Base-by-base conservation (phyloP, 2,329 filamentous ascomycete species). In the Colletotrichum higginsianum region DNA sequence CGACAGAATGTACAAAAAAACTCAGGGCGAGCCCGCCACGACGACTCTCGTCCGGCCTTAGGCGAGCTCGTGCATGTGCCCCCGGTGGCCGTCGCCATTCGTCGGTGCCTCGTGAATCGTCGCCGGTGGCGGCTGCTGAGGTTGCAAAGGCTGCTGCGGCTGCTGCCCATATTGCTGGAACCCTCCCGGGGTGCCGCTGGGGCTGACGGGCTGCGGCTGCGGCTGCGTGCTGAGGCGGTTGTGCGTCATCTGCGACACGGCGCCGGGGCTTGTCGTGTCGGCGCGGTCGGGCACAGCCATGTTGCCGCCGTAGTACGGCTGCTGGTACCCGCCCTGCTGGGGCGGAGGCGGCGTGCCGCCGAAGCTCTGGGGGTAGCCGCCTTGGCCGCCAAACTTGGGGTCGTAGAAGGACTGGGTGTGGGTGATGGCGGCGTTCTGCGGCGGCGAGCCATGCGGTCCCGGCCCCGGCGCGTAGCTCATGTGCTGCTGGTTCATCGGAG, bases 1-100 rank as follows among this genome's bases (percentile, higher is more conserved):
- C n/a, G 21, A 63, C 2, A 50, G 15, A 18, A 66, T 58, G 21
- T 60, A 21, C 40, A 6, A 40, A 23, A 23, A 62, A 35, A 61
- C 7, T 18, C 1, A n/a, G 30, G 11, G 38, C 16, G 6, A 4
- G 18, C 57, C 21, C 21, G 16, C 23, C 12, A 16, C 16, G 16
- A 30, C 12, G 21, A 11, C 26, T 30, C 9, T 9, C 1, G 30
- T 30, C 30, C 30, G 2, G 30, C n/a, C n/a, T 66, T 76, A 84
- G 15, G 75, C 78, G 75, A 86, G 71, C 78, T 86, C 84, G 53
- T 85, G 82, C 67, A 84, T 81, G 66, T 84, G 76, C 2, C 83
- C 82, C 11, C 74, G 79, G 63, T 83, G 81, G 56, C 82, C 76
- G 12, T 82, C 81, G 5, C 74, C 76, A 21, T 80, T 79, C 1